Evolutionary conservation across 768 basidiomycete species (phyloP).

Genomic region (Ramaria sp.): DNA sequence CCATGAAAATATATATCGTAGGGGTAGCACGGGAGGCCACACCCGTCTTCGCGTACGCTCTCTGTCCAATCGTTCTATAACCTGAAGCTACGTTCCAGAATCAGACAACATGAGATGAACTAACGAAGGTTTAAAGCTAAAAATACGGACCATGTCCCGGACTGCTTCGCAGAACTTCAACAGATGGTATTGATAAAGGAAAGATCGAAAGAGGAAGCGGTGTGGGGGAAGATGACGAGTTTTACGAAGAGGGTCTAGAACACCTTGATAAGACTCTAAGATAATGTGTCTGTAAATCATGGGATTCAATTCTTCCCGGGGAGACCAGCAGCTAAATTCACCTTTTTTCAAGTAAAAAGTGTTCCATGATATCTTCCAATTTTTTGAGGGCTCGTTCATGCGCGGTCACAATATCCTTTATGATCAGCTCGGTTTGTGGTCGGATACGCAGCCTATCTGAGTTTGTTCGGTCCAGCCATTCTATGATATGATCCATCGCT

Average conservation of each 20-base stretch:
- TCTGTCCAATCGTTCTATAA: conserved; percentile 46
- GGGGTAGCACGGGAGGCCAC: conserved; percentile 44
- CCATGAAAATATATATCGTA: conserved; percentile 29
- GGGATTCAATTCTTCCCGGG: background rate
- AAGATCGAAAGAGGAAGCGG: conserved; percentile 63
- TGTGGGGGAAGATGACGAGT: conserved; percentile 43
- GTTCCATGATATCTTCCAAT: conserved; percentile 28
- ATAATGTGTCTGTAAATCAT: conserved; percentile 30
- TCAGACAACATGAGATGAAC: background rate
- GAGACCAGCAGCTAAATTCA: conserved; percentile 15
- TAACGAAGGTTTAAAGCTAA: conserved; percentile 18
- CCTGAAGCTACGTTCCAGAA: conserved; percentile 35
- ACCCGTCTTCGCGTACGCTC: conserved; percentile 29
- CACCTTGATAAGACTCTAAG: conserved; percentile 49
- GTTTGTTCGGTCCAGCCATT: conserved; percentile 40
- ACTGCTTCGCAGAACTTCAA: conserved; percentile 27
- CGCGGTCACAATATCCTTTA: conserved; percentile 26
- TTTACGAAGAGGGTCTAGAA: conserved; percentile 29
- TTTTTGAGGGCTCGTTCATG: conserved; percentile 27
- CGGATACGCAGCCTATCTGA: conserved; percentile 29
- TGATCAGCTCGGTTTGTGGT: conserved; percentile 19
- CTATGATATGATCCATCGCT: conserved; percentile 30
- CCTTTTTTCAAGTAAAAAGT: conserved; percentile 44
- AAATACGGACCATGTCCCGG: conserved; percentile 27
- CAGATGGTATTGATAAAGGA: conserved; percentile 54